Conservation (phyloP, 345 rosid genomes). For the Citrus cavaleriei region DNA sequence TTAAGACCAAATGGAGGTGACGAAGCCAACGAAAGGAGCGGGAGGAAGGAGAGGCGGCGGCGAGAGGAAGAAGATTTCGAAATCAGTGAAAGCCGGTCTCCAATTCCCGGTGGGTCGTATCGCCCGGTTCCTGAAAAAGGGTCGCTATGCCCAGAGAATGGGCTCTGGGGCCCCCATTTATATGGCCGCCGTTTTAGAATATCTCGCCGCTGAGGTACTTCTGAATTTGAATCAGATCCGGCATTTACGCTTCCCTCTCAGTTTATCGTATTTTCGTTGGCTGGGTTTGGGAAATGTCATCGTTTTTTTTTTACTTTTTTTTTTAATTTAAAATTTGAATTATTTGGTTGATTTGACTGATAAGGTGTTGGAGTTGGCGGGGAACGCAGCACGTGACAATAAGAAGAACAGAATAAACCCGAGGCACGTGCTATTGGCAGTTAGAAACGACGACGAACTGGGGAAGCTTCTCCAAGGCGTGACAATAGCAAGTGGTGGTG, state of each 20-base stretch:
- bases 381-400: conserved; percentile 69
- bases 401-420: conserved; percentile 70
- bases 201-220: conserved; percentile 73
- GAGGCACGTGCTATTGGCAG: conserved; percentile 48
- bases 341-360: not conserved
- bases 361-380: conserved; percentile 59
- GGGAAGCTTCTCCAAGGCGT: conserved; percentile 60
- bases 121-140: conserved; percentile 66
- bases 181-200: conserved; percentile 78
- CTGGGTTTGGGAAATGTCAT: too few species aligned
- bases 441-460: conserved; percentile 65
- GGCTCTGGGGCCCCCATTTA: conserved; percentile 74
- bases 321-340: not conserved
- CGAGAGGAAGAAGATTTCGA: conserved; percentile 55
- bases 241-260: not conserved
- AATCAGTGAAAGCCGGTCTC: conserved; percentile 66
- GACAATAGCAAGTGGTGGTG: conserved; percentile 68
- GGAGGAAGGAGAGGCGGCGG: conserved; percentile 64
- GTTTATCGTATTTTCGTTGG: too few species aligned
- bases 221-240: conserved; percentile 12
- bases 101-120: conserved; percentile 83
- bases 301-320: too few species aligned
- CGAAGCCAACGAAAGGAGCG: conserved; percentile 39
- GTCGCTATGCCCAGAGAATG: conserved; percentile 57
- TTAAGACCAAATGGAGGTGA: conserved; percentile 43